Conservation (phyloP, 441 rosid species). For the Populus hybrid region DNA sequence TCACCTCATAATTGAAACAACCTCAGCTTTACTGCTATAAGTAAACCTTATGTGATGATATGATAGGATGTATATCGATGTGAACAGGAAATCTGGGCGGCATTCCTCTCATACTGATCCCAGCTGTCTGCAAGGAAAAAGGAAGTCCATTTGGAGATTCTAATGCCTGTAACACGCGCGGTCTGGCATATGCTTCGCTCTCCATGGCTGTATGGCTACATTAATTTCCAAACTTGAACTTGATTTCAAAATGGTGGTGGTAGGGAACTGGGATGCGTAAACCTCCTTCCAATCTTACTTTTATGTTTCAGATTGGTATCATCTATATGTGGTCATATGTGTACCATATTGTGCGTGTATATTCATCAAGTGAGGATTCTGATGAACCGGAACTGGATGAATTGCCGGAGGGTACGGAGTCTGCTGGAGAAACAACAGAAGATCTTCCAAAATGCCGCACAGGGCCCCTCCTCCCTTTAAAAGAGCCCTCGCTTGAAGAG, state of each 20-base stretch:
- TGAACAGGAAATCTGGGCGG: conserved; percentile 34
- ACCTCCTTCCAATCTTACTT: not conserved
- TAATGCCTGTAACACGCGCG: conserved; percentile 29
- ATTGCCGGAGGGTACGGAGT: not conserved
- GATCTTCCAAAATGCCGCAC: conserved; percentile 13
- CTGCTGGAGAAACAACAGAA: conserved; percentile 18
- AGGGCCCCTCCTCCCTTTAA: conserved; percentile 27
- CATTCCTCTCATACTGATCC: conserved; percentile 42
- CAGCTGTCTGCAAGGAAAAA: conserved; percentile 42
- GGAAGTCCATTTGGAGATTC: conserved; percentile 41
- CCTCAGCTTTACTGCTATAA: no score
- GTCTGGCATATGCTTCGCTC: conserved; percentile 41
- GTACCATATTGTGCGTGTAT: conserved; percentile 40
- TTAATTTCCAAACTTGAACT: not conserved
- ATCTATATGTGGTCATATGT: conserved; percentile 44
- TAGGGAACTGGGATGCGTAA: no score
- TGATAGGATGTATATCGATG: not conserved
- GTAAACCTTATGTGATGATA: no score
- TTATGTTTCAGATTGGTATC: conserved; percentile 33
- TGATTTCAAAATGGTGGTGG: not conserved
- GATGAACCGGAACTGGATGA: not conserved
- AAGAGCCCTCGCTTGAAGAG: conserved; percentile 12
- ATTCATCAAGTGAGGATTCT: conserved; percentile 17
- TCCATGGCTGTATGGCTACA: conserved; percentile 40
- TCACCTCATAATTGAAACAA: no score